Conservation (phyloP, 2,329 filamentous ascomycete species). For the Apiospora marii region DNA sequence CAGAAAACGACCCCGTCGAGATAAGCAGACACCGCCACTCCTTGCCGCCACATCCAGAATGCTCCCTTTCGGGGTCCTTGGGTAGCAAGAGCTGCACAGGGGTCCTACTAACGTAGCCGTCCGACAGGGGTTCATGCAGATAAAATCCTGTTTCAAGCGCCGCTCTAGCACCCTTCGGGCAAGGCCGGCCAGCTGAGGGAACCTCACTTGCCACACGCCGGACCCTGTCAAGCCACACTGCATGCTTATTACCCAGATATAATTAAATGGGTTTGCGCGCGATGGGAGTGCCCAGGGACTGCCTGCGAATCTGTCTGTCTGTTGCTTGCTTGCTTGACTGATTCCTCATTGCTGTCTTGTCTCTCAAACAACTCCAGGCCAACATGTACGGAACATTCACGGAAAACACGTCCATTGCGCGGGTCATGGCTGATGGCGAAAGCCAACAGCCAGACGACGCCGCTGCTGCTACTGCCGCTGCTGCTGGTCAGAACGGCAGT, state of each 20-base stretch:
- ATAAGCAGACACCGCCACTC: constrained; percentile 19
- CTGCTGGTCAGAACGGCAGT: constrained; percentile 31
- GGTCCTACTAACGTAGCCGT: background rate
- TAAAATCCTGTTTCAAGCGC: constrained; percentile 20
- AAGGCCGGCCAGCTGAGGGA: background rate
- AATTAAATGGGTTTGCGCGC: constrained; percentile 30
- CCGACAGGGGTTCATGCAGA: background rate
- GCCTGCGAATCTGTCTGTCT: constrained; percentile 28
- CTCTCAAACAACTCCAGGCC: background rate
- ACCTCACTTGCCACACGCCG: constrained; percentile 29
- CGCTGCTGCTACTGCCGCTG: constrained; percentile 36
- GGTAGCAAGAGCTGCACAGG: constrained; percentile 18
- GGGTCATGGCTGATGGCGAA: constrained; percentile 36
- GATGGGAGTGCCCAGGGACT: constrained; percentile 14
- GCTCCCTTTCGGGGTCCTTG: background rate
- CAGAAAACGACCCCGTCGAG: background rate
- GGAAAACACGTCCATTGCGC: background rate
- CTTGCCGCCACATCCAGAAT: constrained; percentile 17
- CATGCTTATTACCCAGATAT: constrained; percentile 38
- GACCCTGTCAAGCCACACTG: constrained; percentile 40
- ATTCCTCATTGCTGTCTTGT: constrained; percentile 8
- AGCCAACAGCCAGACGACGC: constrained; percentile 33
- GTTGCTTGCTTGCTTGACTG: constrained; percentile 23
- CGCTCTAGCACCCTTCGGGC: background rate
- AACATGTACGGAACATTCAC: constrained; percentile 15